Base-by-base conservation (phyloP, 225 moss, liverwort and hornwort species). In the Marchantia polymorpha region DNA sequence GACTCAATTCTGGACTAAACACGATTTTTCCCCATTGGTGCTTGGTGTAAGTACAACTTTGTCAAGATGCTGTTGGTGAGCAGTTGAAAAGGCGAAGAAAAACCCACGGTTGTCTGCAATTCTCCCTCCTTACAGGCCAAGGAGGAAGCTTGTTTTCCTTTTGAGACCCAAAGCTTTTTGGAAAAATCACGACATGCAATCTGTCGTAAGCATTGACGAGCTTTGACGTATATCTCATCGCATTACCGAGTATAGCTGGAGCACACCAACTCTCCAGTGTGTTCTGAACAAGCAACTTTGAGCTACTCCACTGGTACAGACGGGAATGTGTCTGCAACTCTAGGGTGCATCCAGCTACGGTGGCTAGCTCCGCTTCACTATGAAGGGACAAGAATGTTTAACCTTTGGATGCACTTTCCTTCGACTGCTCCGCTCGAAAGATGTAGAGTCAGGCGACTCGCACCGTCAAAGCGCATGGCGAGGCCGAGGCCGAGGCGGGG, bases 351-450 rank as follows among this genome's bases (percentile, higher is more conserved):
- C 61, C 61, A 61, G 61, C 61, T 61, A 61, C n/a, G 17, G 61
- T 8, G 61, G 61, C 61, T 61, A 61, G 61, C 61, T 61, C 16
- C 3, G 17, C 0, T 61, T 61, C 61, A 23, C 61, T 10, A 61
- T 8, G n/a, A 61, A 61, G 61, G 61, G 61, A 61, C 61, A 61
- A 61, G 61, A 61, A 61, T 61, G 61, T 61, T 61, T 23, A 61
- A 61, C 61, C 61, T 23, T 23, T 61, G n/a, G n/a, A 61, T 61
- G 17, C 61, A 61, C 61, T 61, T 61, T 61, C 61, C 61, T 61
- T 4, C 61, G 22, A 23, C 61, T 9, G 61, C 61, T 61, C 16
- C 23, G 61, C n/a, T 19, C 61, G 61, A 22, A 61, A 61, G 0
- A 61, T 23, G 16, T 61, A 61, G 14, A 61, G 61, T n/a, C 61